phyloP scores from a whole-genome alignment of 768 basidiomycete genomes.

The Collybiopsis luxurians region DNA sequence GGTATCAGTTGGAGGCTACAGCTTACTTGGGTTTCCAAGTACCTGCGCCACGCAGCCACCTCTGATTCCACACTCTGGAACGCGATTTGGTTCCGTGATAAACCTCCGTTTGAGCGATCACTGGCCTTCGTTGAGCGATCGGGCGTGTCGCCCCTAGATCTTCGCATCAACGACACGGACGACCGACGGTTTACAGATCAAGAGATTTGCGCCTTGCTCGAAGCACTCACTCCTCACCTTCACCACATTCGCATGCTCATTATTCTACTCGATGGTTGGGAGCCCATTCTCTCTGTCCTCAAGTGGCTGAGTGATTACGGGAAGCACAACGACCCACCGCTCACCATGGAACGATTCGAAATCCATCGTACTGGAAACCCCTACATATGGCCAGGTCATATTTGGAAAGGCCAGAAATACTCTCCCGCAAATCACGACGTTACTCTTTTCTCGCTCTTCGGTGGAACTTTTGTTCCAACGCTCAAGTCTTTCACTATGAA shows the following conservation, averaged over 20 bases:
- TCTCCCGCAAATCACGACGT: conserved; percentile 28
- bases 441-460: conserved; percentile 44
- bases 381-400: conserved; percentile 40
- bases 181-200: conserved; percentile 34
- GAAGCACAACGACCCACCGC: conserved; percentile 24
- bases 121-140: conserved; percentile 58
- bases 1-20: conserved; percentile 39
- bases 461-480: conserved; percentile 40
- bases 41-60: conserved; percentile 50
- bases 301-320: conserved; percentile 37
- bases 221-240: conserved; percentile 49
- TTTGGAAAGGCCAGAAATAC: conserved; percentile 24
- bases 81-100: conserved; percentile 61
- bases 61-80: conserved; percentile 58
- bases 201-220: conserved; percentile 47
- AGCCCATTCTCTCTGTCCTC: conserved; percentile 48
- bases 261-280: conserved; percentile 55
- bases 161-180: conserved; percentile 54
- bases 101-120: conserved; percentile 47
- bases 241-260: conserved; percentile 59
- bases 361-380: conserved; percentile 55
- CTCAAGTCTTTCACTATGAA: conserved; percentile 53
- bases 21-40: conserved; percentile 58
- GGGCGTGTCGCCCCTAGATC: conserved; percentile 50
- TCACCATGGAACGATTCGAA: conserved; percentile 60